Conservation (phyloP, 1,284 basidiomycete species). For the Trichosporon ovoides region DNA sequence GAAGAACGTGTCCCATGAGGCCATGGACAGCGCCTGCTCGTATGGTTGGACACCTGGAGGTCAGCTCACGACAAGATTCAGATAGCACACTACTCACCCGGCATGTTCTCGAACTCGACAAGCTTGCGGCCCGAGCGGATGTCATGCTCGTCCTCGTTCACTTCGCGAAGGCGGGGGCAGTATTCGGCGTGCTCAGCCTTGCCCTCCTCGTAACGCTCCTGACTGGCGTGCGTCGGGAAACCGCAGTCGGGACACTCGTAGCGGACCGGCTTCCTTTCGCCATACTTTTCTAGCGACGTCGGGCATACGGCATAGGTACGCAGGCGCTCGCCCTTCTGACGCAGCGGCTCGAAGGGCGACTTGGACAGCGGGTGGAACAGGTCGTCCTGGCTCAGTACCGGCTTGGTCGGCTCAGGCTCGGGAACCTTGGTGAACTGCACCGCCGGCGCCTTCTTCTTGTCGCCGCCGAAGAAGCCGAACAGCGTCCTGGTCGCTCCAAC, state of each 20-base stretch:
- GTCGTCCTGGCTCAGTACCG: slow-evolving; percentile 64
- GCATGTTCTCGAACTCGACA: slow-evolving; percentile 79
- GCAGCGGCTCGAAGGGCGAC: slow-evolving; percentile 80
- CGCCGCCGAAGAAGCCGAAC: slow-evolving; percentile 31
- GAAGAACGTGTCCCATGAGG: slow-evolving; percentile 98
- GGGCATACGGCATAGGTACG: slow-evolving; percentile 84
- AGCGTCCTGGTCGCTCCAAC: slow-evolving; percentile 21
- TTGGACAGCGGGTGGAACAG: slow-evolving; percentile 88
- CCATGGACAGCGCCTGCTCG: slow-evolving; percentile 88
- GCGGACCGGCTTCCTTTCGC: slow-evolving; percentile 62
- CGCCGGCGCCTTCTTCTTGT: slow-evolving; percentile 9
- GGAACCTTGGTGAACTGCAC: neutral
- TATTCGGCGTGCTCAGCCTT: slow-evolving; percentile 74
- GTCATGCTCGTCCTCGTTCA: slow-evolving; percentile 98
- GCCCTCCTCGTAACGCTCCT: slow-evolving; percentile 80
- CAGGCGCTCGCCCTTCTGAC: slow-evolving; percentile 77
- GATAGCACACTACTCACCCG: slow-evolving; percentile 56
- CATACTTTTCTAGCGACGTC: slow-evolving; percentile 59
- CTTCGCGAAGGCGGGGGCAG: slow-evolving; percentile 76
- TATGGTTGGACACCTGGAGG: slow-evolving; percentile 76
- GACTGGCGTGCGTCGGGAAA: slow-evolving; percentile 90
- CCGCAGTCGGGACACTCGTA: slow-evolving; percentile 96
- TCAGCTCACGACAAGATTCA: slow-evolving; percentile 8
- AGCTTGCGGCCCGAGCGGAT: slow-evolving; percentile 79
- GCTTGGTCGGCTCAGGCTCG: slow-evolving; percentile 21